Percentiles rank a stretch among this genome's conserved stretches.
phyloP scores from a whole-genome alignment of 2,329 filamentous ascomycete species.

The Colletotrichum somersetense region DNA sequence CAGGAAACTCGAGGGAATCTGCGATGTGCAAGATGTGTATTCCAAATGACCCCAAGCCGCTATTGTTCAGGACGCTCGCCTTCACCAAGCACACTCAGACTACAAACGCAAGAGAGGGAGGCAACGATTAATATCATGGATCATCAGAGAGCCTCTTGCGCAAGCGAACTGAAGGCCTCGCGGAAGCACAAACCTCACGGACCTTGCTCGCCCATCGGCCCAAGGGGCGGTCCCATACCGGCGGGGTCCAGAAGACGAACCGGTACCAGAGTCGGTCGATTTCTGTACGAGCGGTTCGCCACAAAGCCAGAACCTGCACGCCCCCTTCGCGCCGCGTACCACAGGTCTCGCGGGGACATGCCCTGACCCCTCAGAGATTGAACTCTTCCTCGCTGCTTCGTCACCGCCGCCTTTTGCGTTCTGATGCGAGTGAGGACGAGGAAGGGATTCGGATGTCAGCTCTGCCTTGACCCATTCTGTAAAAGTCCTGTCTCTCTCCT shows the following conservation, averaged over 20 bases:
- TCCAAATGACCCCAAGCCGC: no score
- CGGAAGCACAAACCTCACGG: neutral
- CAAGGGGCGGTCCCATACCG: neutral
- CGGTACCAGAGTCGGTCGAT: neutral
- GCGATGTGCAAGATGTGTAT: neutral
- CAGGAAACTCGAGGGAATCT: no score
- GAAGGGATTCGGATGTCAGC: neutral
- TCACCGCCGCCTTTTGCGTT: neutral
- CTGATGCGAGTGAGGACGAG: neutral
- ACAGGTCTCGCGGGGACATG: neutral
- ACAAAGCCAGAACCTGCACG: neutral
- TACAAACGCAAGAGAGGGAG: neutral
- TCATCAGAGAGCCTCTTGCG: neutral
- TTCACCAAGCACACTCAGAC: neutral
- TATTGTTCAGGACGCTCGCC: neutral
- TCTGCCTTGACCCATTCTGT: no score
- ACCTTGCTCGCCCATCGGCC: neutral
- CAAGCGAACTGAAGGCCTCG: neutral
- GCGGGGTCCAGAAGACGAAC: neutral
- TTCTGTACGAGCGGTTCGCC: neutral
- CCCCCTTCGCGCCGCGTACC: neutral
- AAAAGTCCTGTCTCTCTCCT: no score
- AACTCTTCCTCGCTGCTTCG: neutral
- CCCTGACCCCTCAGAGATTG: neutral
- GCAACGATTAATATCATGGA: neutral